A percentile compares a stretch with the other conserved stretches of the same genome.
Conservation (phyloP, 805 yeast species). For the Sporopachydermia quercuum region DNA sequence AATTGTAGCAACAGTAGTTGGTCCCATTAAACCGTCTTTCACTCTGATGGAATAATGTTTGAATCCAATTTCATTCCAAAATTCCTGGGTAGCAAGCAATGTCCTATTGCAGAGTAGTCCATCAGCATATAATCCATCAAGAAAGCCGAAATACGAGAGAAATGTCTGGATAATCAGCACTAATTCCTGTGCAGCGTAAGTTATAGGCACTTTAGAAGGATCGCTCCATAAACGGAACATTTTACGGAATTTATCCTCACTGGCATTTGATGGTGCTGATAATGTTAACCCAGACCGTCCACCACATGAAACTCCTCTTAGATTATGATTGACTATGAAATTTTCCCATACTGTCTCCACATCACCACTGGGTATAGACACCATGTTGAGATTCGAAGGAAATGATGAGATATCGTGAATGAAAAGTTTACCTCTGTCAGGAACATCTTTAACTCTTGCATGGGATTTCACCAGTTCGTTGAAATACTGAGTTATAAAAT, state of each 20-base stretch:
- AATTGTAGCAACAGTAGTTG: constrained; percentile 63
- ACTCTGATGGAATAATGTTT: constrained; percentile 17
- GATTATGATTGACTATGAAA: constrained; percentile 62
- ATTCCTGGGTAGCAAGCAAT: constrained; percentile 47
- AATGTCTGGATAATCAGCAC: constrained; percentile 62
- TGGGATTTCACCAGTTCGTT: constrained; percentile 51
- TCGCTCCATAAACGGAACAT: constrained; percentile 43
- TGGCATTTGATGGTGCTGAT: constrained; percentile 59
- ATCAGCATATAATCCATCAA: constrained; percentile 59
- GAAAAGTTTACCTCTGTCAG: constrained; percentile 42
- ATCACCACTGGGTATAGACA: constrained; percentile 55
- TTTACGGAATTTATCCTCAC: constrained; percentile 68
- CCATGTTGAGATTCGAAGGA: constrained; percentile 57
- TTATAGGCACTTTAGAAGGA: constrained; percentile 30
- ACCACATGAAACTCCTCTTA: constrained; percentile 66
- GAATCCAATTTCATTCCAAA: constrained; percentile 75
- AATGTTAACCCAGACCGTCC: constrained; percentile 71
- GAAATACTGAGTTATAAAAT: constrained; percentile 30
- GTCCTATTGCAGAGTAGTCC: constrained; percentile 77
- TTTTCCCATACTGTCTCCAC: constrained; percentile 32
- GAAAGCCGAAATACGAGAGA: constrained; percentile 60
- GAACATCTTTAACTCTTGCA: constrained; percentile 52
- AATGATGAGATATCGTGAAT: constrained; percentile 74
- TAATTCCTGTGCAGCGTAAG: constrained; percentile 59
- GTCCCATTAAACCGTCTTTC: constrained; percentile 41